These are phyloP conservation scores for Crithidia sp. DNA, from an alignment of 208 protist genomes.

Conservation along the genomic window DNA sequence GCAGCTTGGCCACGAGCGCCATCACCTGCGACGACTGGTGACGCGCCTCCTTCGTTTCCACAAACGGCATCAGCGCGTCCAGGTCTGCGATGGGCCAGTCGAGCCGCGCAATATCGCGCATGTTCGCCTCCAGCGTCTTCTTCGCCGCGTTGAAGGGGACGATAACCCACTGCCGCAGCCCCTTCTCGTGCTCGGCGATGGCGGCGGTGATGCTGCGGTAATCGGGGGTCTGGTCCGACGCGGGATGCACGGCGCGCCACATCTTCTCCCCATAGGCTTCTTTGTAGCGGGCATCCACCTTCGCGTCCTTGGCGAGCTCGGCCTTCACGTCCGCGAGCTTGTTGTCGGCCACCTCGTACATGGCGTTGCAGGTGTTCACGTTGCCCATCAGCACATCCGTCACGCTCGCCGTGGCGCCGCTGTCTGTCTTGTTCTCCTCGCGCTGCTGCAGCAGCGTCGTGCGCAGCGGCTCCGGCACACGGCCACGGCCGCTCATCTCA, in stretches of 20 bases:
- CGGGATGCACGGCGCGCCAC: slow-evolving; percentile 64
- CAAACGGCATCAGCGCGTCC: slow-evolving; percentile 86
- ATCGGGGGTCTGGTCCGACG: slow-evolving; percentile 50
- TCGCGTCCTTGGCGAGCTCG: slow-evolving; percentile 63
- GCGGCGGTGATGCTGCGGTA: slow-evolving; percentile 59
- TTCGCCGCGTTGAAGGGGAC: slow-evolving; percentile 54
- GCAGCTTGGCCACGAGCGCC: slow-evolving; percentile 52
- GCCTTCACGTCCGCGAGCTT: slow-evolving; percentile 66
- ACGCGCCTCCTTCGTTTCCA: slow-evolving; percentile 64
- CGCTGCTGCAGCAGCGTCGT: slow-evolving; percentile 63
- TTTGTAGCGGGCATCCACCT: slow-evolving; percentile 49
- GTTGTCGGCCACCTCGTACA: slow-evolving; percentile 46
- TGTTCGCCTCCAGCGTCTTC: slow-evolving; percentile 48
- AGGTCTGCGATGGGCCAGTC: slow-evolving; percentile 77
- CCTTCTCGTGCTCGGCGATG: slow-evolving; percentile 59
- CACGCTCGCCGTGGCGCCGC: slow-evolving; percentile 42
- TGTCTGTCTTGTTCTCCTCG: slow-evolving; percentile 36
- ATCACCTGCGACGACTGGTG: slow-evolving; percentile 65
- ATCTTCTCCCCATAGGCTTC: slow-evolving; percentile 80
- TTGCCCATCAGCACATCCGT: slow-evolving; percentile 45
- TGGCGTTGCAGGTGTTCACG: slow-evolving; percentile 61
- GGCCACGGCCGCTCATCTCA: slow-evolving; percentile 47
- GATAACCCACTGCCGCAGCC: slow-evolving; percentile 51
- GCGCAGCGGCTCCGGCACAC: slow-evolving; percentile 70
- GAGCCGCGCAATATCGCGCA: slow-evolving; percentile 67